Evolutionary conservation across 495 filamentous ascomycete species (phyloP).

Genomic region (Paragyromitra xinjiangensis): DNA sequence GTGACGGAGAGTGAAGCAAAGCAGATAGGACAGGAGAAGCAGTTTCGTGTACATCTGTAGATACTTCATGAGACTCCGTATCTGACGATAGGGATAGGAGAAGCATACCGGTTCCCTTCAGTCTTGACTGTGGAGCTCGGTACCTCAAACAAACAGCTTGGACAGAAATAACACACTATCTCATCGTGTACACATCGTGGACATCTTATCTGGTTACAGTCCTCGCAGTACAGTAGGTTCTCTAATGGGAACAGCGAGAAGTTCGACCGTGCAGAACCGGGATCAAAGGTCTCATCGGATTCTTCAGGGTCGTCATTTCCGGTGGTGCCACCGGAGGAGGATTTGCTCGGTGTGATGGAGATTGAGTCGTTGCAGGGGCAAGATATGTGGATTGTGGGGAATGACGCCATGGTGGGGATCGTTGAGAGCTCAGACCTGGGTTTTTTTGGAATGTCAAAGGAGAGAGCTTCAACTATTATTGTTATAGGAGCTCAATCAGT

Average conservation of each 20-base stretch:
- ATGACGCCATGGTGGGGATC: constrained; percentile 54
- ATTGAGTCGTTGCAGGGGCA: constrained; percentile 82
- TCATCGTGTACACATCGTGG: constrained; percentile 91
- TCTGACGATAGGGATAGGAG: neutral
- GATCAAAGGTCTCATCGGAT: constrained; percentile 85
- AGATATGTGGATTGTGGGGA: constrained; percentile 89
- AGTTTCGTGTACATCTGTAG: constrained; percentile 88
- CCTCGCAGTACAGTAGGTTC: constrained; percentile 92
- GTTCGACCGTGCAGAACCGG: constrained; percentile 80
- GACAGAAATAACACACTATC: constrained; percentile 92
- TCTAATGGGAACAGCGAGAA: constrained; percentile 94
- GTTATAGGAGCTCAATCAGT: neutral
- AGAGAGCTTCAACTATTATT: neutral
- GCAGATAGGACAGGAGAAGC: constrained; percentile 92
- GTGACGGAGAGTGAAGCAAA: constrained; percentile 79
- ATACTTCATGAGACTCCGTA: constrained; percentile 25
- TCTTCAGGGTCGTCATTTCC: constrained; percentile 63
- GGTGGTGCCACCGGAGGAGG: constrained; percentile 61
- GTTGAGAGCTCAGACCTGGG: neutral
- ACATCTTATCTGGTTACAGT: constrained; percentile 94
- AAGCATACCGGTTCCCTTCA: constrained; percentile 86
- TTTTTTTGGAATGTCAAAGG: neutral
- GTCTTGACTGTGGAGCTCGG: constrained; percentile 86
- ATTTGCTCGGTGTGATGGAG: constrained; percentile 59
- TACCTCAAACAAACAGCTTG: constrained; percentile 95